Percentiles rank a stretch among this genome's conserved stretches.
These are phyloP conservation scores for Sporobolomyces phaffii DNA, from an alignment of 768 basidiomycete genomes.

Conservation along the genomic window DNA sequence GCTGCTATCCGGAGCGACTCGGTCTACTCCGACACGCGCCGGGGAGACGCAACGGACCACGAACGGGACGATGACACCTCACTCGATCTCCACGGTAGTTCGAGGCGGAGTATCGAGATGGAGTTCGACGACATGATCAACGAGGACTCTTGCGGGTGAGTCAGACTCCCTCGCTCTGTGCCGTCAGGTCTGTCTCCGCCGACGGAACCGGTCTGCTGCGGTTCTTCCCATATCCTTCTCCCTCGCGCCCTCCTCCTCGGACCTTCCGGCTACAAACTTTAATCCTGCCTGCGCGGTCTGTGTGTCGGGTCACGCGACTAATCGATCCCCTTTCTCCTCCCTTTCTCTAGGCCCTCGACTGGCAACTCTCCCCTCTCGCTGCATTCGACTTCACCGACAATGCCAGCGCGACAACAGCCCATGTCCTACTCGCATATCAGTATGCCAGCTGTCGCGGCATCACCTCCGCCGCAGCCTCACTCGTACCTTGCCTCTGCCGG, in stretches of 20 bases:
- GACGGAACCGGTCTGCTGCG: background rate
- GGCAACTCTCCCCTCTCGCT: conserved; percentile 14
- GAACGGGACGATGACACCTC: background rate
- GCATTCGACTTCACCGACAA: conserved; percentile 24
- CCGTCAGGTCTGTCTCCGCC: background rate
- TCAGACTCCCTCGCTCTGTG: background rate
- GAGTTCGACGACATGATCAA: conserved; percentile 38
- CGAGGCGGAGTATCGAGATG: conserved; percentile 18
- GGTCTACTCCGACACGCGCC: background rate
- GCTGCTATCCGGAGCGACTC: background rate
- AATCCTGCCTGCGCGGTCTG: background rate
- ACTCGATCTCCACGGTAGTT: background rate
- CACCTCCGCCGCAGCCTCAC: background rate
- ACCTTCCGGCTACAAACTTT: no score
- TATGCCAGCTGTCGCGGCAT: background rate
- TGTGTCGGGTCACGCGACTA: background rate
- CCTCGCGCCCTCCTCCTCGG: background rate
- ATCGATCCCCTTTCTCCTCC: background rate
- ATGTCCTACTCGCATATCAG: conserved; percentile 4
- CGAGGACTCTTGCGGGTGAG: conserved; percentile 37
- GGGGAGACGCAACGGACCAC: background rate
- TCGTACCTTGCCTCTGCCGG: conserved; percentile 17
- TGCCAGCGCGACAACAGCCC: background rate
- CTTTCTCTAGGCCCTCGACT: conserved; percentile 1
- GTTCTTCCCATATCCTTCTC: background rate